Base-by-base conservation (phyloP, 78 protist species). In the Dictyostelium discoideum region DNA sequence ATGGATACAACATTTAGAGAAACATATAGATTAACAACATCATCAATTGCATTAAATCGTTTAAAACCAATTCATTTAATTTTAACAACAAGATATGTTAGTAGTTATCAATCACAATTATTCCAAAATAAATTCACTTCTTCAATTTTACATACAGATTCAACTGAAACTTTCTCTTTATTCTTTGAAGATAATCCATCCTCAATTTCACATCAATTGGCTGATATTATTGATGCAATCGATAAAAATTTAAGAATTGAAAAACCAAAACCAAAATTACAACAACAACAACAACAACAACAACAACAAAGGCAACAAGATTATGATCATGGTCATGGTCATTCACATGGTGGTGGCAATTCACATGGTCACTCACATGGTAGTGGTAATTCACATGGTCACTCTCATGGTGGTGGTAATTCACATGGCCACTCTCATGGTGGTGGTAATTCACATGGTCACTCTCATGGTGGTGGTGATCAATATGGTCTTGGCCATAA, bases 401-500 rank as follows among this genome's bases (percentile, higher is more conserved):
- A 76, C 40, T 22, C 42, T 3, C 83, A 76, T 39, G 83, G 83
- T 39, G 10, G 40, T 74, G 81, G 81, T 76, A 60, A 20, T 20
- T 60, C 69, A 60, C 42, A 76, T 32, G 77, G 39, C 9, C 83
- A 76, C n/a, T n/a, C 48, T 0, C 84, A 79, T 44, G 48, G 65
- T 42, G 3, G 22, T 79, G 83, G 69, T 60, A 3, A 54, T 16
- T 54, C 48, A 14, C 79, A 73, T 32, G 77, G 39, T 69, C 83
- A 76, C 40, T 22, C 42, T 26, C 83, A 76, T 39, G 46, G 40
- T 74, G 81, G 81, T 40, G 26, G 40, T 76, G 77, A 69, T 69
- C 83, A 79, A 42, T 79, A 9, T 79, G 84, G 84, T 44, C 29
- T 76, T n/a, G 84, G 84, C n/a, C 84, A 79, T 79, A 79, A 79